Base-by-base conservation (phyloP, 2,329 filamentous ascomycete genomes). In the Lizonia empirigonia region DNA sequence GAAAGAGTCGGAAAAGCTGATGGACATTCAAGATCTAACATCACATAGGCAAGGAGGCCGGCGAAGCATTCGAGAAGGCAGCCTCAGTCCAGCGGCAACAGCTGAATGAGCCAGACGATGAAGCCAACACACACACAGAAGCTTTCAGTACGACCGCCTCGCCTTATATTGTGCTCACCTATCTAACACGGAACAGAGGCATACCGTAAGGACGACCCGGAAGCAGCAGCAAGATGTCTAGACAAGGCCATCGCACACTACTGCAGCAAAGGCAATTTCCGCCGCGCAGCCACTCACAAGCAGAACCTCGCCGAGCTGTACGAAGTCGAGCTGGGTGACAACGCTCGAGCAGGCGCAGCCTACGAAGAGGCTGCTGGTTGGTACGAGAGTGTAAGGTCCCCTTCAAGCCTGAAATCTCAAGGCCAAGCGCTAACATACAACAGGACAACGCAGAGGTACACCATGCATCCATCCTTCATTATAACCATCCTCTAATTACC, bases 51-150 rank as follows among this genome's bases (percentile, higher is more conserved):
- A 85, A 87, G 71, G 91, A 96, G 76, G 91, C 93, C 12, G 93
- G 91, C 18, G 82, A 88, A 67, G 87, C 91, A 10, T 96, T 96
- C 61, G 91, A 96, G 73, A 87, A 73, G 56, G 91, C 91, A 10
- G 93, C 91, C n/a, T 75, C 82, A 34, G 86, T 97, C 53, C 90
- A 96, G 74, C 83, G 79, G 40, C 82, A 86, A 60, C 87, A 92
- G 65, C 83, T 97, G 41, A 95, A 91, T 70, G 92, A 97, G 70
- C 90, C 89, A 33, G 90, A 96, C 71, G 94, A 97, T 71, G 91
- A 91, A 38, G 92, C 93, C 58, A 95, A 96, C 76, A 88, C 88
- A 38, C 79, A 91, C 55, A 85, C 88, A 67, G 92, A 97, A 73
- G 94, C 94, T 44, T 97, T 92, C 83, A 97, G 70, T 73, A 68